Base-by-base conservation (phyloP, 441 rosid species). In the Brassica hybrid region DNA sequence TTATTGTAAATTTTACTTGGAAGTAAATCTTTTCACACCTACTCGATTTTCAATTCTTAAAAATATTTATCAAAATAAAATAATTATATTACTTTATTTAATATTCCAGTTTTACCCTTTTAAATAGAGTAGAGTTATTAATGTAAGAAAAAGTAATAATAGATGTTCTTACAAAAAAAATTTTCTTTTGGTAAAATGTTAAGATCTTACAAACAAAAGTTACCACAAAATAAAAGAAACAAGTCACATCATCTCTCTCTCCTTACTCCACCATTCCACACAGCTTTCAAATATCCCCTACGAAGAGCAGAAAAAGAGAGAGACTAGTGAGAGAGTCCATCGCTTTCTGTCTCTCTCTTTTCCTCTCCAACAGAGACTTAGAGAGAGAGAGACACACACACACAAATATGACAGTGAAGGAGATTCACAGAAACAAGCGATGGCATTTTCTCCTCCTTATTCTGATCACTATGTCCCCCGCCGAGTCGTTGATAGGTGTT, bases 241-340 rank as follows among this genome's bases (percentile, higher is more conserved):
- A 41, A 67, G 66, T 52, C 67, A 72, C 78, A 57, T 67, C 80
- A 72, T 34, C 61, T 58, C 64, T 75, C 59, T 58, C 64, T 67
- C 59, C 45, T 38, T 10, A 38, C 65, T 78, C 77, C 65, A 67
- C 61, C 16, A 72, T 68, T 72, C 77, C 74, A 78, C 74, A 73
- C 50, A 78, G 74, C 76, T 75, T 79, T 80, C 79, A 71, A 75
- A 80, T 80, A 75, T 36, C 34, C 34, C 34, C 34, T 30, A 1
- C 34, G 34, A 30, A 30, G 34, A 30, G 34, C 34, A 30, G 34
- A 6, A 1, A 30, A 72, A n/a, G n/a, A n/a, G n/a, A n/a, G n/a
- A n/a, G n/a, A n/a, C n/a, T n/a, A n/a, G n/a, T n/a, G n/a, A n/a
- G 77, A 80, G 79, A 71, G 56, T 65, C 82, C 62, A 74, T 74